Evolutionary conservation across 73 alveolate species (phyloP), one percentile per base, ranked within the genome.

Genomic region (Loxodes magnus): DNA sequence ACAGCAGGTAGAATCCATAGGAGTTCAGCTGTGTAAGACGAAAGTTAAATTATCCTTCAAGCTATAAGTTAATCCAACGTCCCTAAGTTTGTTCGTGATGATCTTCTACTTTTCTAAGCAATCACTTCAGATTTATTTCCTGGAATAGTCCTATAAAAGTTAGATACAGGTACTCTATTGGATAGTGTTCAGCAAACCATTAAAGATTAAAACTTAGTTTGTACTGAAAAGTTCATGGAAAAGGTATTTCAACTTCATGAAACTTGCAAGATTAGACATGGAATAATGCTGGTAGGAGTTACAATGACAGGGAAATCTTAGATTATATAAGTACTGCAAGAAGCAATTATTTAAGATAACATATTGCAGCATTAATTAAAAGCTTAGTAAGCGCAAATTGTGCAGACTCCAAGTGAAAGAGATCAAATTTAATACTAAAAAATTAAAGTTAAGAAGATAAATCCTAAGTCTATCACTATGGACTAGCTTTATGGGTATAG

Each of bases 401-500:
- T n/a, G n/a, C n/a, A n/a, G n/a, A n/a, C n/a, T n/a, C n/a, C n/a
- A n/a, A n/a, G n/a, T n/a, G n/a, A n/a, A n/a, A n/a, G n/a, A n/a
- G n/a, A n/a, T n/a, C n/a, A n/a, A n/a, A n/a, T n/a, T n/a, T n/a
- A n/a, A n/a, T n/a, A n/a, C n/a, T n/a, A n/a, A n/a, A n/a, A n/a
- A n/a, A n/a, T n/a, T n/a, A n/a, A n/a, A n/a, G n/a, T n/a, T n/a
- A n/a, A n/a, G n/a, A n/a, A n/a, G n/a, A 78, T 90, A 23, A 90
- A 90, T 57, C 98, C 98, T 16, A 87, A 90, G 76, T 79, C 94
- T 56, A 87, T 90, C 38, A 57, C 90, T 0, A 82, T 74, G 51
- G 94, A 84, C 7, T 81, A 86, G 57, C 80, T 90, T 34, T 86
- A 86, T 65, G 91, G 95, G 9, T 70, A 64, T 41, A 75, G 67